phyloP scores from a whole-genome alignment of 345 rosid genomes.

The Pseudoturritis turrita region DNA sequence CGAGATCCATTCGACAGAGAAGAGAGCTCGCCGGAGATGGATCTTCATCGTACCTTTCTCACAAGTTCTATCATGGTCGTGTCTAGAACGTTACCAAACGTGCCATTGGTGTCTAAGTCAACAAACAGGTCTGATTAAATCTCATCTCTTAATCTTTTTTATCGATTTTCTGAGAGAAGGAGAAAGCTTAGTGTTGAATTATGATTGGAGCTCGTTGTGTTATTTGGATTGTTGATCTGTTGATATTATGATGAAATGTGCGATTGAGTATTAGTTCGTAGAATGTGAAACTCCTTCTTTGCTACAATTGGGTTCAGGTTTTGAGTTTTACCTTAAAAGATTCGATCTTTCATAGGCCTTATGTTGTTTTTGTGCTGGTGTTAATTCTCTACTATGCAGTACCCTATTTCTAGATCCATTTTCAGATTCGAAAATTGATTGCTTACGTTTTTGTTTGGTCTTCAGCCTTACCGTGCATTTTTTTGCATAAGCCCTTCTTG shows the following conservation, averaged over 20 bases:
- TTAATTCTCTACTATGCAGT: no score
- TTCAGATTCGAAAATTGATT: neutral
- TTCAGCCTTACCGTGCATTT: neutral
- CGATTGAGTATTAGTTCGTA: neutral
- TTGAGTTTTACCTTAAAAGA: neutral
- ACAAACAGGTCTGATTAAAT: conserved; percentile 46
- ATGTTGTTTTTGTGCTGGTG: neutral
- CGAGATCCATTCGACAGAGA: no score
- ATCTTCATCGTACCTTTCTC: conserved; percentile 7
- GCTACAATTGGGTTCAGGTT: neutral
- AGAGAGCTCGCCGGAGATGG: no score
- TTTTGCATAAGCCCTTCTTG: neutral
- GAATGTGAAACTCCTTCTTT: neutral
- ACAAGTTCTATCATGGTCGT: conserved; percentile 70
- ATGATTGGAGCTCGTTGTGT: neutral
- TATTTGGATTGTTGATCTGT: neutral
- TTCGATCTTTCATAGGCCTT: neutral
- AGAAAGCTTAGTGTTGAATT: neutral
- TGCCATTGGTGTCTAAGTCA: conserved; percentile 64
- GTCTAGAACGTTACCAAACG: conserved; percentile 75
- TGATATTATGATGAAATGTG: neutral
- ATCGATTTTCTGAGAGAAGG: neutral
- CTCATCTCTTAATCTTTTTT: neutral
- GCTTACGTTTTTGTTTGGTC: neutral
- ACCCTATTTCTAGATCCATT: neutral